phyloP scores from a whole-genome alignment of 2,329 filamentous ascomycete species.

The Blastomyces parvus region DNA sequence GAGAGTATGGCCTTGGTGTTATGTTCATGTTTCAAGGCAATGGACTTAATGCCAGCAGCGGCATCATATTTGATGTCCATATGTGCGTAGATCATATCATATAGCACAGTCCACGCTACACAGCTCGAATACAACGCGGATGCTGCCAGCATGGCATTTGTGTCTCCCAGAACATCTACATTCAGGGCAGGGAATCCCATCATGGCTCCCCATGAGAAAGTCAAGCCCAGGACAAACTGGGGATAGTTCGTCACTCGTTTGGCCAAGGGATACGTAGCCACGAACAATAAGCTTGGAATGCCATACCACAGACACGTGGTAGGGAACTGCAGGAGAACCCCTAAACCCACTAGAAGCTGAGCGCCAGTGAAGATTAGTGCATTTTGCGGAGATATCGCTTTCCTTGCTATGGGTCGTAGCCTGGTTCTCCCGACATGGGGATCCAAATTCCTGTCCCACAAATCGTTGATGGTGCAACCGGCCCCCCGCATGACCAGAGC shows the following conservation, averaged over 20 bases:
- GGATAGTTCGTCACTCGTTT: slow-evolving; percentile 47
- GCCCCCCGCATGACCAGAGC: slow-evolving; percentile 44
- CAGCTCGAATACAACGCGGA: slow-evolving; percentile 39
- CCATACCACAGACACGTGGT: slow-evolving; percentile 36
- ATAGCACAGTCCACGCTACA: slow-evolving; percentile 41
- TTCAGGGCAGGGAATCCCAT: slow-evolving; percentile 41
- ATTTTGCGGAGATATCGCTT: slow-evolving; percentile 39
- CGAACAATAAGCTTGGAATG: slow-evolving; percentile 36
- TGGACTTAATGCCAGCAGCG: slow-evolving; percentile 43
- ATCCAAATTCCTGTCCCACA: slow-evolving; percentile 47
- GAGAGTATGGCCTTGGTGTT: slow-evolving; percentile 38
- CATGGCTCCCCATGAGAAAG: slow-evolving; percentile 44
- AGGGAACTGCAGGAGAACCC: slow-evolving; percentile 37
- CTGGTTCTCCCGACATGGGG: slow-evolving; percentile 43
- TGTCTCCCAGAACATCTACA: slow-evolving; percentile 35
- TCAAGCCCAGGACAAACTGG: slow-evolving; percentile 43
- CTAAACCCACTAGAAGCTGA: slow-evolving; percentile 35
- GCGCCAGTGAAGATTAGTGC: slow-evolving; percentile 38
- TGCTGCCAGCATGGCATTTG: slow-evolving; percentile 29
- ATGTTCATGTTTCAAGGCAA: slow-evolving; percentile 41
- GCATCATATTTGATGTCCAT: slow-evolving; percentile 45
- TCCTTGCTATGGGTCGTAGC: slow-evolving; percentile 43
- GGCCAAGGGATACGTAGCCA: slow-evolving; percentile 42
- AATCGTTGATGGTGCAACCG: slow-evolving; percentile 49
- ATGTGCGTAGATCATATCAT: slow-evolving; percentile 45